phyloP scores from a whole-genome alignment of 1,284 basidiomycete genomes.

The Irpex sp. region DNA sequence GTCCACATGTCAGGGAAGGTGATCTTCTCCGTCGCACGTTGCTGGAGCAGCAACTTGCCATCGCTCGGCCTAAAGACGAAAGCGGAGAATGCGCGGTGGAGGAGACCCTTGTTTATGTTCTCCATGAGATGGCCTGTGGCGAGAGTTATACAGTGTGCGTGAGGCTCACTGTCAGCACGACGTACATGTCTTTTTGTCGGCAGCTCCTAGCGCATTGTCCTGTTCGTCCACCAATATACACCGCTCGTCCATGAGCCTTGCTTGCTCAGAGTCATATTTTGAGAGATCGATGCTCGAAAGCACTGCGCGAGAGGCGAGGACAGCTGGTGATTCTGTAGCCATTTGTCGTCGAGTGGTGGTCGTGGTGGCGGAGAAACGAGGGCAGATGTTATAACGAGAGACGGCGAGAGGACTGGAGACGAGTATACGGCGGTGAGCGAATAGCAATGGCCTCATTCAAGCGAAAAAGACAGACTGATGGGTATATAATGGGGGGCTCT shows the following conservation, averaged over 20 bases:
- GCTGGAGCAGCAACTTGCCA: conserved; percentile 93
- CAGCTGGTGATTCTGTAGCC: conserved; percentile 34
- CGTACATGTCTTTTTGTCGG: conserved; percentile 96
- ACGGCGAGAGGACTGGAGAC: conserved; percentile 1
- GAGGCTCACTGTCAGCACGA: conserved; percentile 10
- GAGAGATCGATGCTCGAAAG: conserved; percentile 68
- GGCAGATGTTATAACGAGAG: background rate
- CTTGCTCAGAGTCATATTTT: conserved; percentile 73
- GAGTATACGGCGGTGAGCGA: conserved; percentile 5
- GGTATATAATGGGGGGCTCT: background rate
- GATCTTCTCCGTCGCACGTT: conserved; percentile 95
- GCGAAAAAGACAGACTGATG: conserved; percentile 1
- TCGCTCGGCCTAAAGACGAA: conserved; percentile 95
- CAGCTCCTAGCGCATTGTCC: conserved; percentile 84
- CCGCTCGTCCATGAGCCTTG: conserved; percentile 93
- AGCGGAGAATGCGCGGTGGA: conserved; percentile 97
- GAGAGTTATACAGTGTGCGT: background rate
- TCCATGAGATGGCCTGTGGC: conserved; percentile 90
- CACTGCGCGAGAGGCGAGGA: conserved; percentile 51
- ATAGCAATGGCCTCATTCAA: conserved; percentile 9
- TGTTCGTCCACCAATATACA: conserved; percentile 94
- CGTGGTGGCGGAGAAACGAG: conserved; percentile 14
- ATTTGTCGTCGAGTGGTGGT: conserved; percentile 18
- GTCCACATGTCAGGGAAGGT: conserved; percentile 99
- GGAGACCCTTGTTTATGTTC: conserved; percentile 90